Evolutionary conservation across 2,329 filamentous ascomycete species (phyloP).

Genomic region (Penicillium oxalicum): DNA sequence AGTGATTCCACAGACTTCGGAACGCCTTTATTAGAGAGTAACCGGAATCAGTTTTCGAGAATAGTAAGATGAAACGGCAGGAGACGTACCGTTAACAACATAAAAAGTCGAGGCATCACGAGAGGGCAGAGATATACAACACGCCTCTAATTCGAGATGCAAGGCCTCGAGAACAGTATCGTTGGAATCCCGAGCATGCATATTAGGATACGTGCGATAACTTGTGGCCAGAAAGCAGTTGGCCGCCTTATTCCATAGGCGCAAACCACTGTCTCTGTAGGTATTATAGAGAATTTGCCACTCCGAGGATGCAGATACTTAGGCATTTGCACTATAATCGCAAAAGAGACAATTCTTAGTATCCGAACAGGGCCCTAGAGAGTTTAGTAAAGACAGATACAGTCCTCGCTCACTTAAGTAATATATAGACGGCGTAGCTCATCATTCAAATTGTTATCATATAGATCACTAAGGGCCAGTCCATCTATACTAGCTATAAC

Average conservation of each 20-base stretch:
- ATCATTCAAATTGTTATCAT: not conserved
- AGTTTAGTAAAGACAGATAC: too few species aligned
- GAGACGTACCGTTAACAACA: not conserved
- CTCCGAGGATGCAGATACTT: not conserved
- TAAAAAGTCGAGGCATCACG: not conserved
- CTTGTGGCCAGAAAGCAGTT: not conserved
- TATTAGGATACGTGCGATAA: not conserved
- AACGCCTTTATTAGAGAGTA: not conserved
- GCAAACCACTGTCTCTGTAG: not conserved
- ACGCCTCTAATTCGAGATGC: not conserved
- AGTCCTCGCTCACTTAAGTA: not conserved
- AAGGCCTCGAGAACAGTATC: not conserved
- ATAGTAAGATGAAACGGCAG: too few species aligned
- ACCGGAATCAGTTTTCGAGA: not conserved
- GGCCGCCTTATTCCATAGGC: not conserved
- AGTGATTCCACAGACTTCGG: not conserved
- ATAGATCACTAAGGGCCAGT: not conserved
- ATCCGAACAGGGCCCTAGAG: too few species aligned
- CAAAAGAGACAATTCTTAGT: too few species aligned
- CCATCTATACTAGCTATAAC: not conserved
- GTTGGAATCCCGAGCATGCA: not conserved
- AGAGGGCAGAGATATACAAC: not conserved
- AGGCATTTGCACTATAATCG: too few species aligned
- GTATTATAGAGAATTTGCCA: not conserved
- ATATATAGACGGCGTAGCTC: not conserved